Conservation (phyloP, 441 rosid species). For the Gossypium davidsonii region DNA sequence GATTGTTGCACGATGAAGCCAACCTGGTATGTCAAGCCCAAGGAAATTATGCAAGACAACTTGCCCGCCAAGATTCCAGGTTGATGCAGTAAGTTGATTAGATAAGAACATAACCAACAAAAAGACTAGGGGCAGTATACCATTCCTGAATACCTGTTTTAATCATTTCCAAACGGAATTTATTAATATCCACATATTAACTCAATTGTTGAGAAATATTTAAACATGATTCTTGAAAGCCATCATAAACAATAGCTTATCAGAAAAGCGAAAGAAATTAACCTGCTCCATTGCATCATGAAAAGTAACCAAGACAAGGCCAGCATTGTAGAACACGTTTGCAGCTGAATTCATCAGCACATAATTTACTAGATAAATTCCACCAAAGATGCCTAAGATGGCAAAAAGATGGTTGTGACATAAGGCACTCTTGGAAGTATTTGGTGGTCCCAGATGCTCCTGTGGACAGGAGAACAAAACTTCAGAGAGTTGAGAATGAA, state of each 20-base stretch:
- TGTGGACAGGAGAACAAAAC: slow-evolving; percentile 27
- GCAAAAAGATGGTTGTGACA: slow-evolving; percentile 71
- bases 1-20: slow-evolving; percentile 84
- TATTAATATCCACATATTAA: slow-evolving; percentile 14
- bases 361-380: slow-evolving; percentile 64
- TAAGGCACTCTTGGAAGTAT: slow-evolving; percentile 50
- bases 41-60: slow-evolving; percentile 66
- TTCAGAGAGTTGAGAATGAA: slow-evolving; percentile 13
- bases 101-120: slow-evolving; percentile 58
- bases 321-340: slow-evolving; percentile 67
- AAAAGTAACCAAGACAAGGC: slow-evolving; percentile 72
- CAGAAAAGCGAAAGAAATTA: not conserved
- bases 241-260: not conserved
- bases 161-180: slow-evolving; percentile 1
- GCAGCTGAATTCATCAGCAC: slow-evolving; percentile 84
- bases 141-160: slow-evolving; percentile 63
- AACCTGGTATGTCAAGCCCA: slow-evolving; percentile 68
- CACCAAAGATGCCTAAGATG: slow-evolving; percentile 61
- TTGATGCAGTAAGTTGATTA: slow-evolving; percentile 64
- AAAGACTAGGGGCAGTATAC: slow-evolving; percentile 53
- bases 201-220: not conserved
- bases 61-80: slow-evolving; percentile 81
- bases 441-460: slow-evolving; percentile 47
- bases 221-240: not conserved
- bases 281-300: slow-evolving; percentile 98